Evolutionary conservation across 805 yeast genomes (phyloP), one percentile per base, ranked within the genome.

Genomic region (Candida andamanensis): DNA sequence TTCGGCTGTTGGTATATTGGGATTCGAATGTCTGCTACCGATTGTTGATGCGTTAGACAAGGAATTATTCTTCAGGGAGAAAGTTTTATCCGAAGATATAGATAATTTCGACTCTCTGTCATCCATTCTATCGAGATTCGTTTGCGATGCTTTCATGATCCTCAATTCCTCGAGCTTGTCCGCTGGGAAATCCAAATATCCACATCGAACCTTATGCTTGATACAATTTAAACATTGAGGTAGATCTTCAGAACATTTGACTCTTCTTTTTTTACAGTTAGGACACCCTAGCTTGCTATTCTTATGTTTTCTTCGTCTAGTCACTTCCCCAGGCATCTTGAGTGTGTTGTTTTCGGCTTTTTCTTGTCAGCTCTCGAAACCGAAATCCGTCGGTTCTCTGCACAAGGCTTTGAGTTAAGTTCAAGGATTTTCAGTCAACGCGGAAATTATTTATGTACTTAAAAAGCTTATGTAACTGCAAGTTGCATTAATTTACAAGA

Each of bases 201-300:
- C 68, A 47, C 70, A 63, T 31, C 47, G 52, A 4, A 54, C 58
- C 32, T 58, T 53, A 40, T 63, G 69, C 35, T 63, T 63, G 30
- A 60, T 41, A 45, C 70, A 63, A 41, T 63, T 63, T 32, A 44
- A 27, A 36, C 70, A 63, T 28, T 50, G 46, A 2, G 70, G 70
- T 16, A 63, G 45, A 25, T 62, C 61, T 33, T 63, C 69, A 16
- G 54, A 43, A 39, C 78, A 72, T 46, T 72, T 72, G 39, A 72
- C 75, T 29, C 74, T 52, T 29, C 78, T 52, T 32, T 55, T 54
- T 45, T 70, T 70, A 50, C 77, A 72, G 19, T 69, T 67, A 14
- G 63, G 55, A 39, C 78, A 72, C 5, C 78, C 78, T 7, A 55
- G 50, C 32, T 65, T 51, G 50, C 55, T 39, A 54, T 66, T 49